Evolutionary conservation across 441 rosid genomes (phyloP).

Genomic region (Aquilaria agallochum): DNA sequence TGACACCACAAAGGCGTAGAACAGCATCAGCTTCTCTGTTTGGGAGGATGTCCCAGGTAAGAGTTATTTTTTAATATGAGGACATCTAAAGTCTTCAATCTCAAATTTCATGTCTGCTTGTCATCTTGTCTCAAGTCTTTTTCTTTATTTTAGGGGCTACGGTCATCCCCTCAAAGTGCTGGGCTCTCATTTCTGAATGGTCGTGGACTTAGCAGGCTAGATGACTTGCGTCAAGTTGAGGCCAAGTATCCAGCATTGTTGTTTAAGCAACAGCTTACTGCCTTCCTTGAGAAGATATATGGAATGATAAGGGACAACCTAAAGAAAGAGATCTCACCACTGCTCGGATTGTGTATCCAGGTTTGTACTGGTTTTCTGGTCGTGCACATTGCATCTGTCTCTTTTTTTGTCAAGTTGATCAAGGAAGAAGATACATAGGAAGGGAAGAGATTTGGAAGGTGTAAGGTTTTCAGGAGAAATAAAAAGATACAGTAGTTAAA

Average conservation of each 20-base stretch:
- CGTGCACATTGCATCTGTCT: neutral
- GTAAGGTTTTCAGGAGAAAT: too few relatives aligned
- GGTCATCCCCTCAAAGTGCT: slow-evolving; percentile 61
- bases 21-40: slow-evolving; percentile 52
- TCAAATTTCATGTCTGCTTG: slow-evolving; percentile 1
- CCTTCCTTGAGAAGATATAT: slow-evolving; percentile 79
- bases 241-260: slow-evolving; percentile 75
- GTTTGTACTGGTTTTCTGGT: slow-evolving; percentile 21
- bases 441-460: too few relatives aligned
- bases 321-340: slow-evolving; percentile 70
- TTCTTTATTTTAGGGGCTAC: slow-evolving; percentile 39
- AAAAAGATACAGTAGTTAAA: too few relatives aligned
- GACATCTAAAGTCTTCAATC: neutral
- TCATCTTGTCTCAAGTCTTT: slow-evolving; percentile 14
- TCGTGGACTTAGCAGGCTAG: slow-evolving; percentile 52
- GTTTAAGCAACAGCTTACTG: slow-evolving; percentile 78
- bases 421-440: too few relatives aligned
- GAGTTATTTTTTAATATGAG: slow-evolving; percentile 4
- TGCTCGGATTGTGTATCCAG: slow-evolving; percentile 73
- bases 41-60: slow-evolving; percentile 72
- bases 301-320: slow-evolving; percentile 72
- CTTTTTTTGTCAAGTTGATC: neutral
- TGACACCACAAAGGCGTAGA: slow-evolving; percentile 53
- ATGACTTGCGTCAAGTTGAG: slow-evolving; percentile 67
- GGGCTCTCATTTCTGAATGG: slow-evolving; percentile 61